A percentile compares a stretch with the other conserved stretches of the same genome.
Evolutionary conservation across 2,329 filamentous ascomycete genomes (phyloP).

Genomic region (Aspergillus carbonarius): DNA sequence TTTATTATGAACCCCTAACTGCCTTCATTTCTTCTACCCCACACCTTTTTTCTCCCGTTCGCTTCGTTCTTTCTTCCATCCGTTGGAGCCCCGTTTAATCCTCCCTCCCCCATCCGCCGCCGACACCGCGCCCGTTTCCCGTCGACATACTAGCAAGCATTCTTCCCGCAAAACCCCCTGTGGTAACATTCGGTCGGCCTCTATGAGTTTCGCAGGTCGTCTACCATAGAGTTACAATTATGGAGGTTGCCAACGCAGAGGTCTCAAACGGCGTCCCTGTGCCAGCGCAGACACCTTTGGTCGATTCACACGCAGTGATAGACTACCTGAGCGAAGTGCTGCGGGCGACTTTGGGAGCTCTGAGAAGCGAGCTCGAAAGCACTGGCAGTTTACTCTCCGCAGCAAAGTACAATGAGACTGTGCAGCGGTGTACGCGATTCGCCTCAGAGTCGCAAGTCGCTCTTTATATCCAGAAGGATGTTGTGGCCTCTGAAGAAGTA

Average conservation of each 20-base stretch:
- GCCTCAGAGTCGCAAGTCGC: slow-evolving; percentile 83
- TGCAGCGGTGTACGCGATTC: slow-evolving; percentile 85
- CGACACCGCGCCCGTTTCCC: slow-evolving; percentile 15
- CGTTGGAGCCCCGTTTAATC: slow-evolving; percentile 1
- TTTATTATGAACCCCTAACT: background rate
- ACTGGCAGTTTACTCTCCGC: slow-evolving; percentile 80
- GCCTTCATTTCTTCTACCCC: background rate
- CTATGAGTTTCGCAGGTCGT: slow-evolving; percentile 32
- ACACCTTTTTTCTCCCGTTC: background rate
- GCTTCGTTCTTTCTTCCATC: background rate
- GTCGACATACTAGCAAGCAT: slow-evolving; percentile 9
- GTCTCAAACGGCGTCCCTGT: slow-evolving; percentile 37
- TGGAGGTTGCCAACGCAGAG: slow-evolving; percentile 41
- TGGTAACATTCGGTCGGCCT: slow-evolving; percentile 2
- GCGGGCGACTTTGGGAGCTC: slow-evolving; percentile 71
- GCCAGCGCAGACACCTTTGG: slow-evolving; percentile 31
- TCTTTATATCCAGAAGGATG: slow-evolving; percentile 83
- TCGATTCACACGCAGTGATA: slow-evolving; percentile 69
- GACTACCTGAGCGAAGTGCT: slow-evolving; percentile 71
- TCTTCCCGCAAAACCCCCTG: background rate
- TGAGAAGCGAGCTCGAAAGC: slow-evolving; percentile 73
- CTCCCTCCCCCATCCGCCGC: slow-evolving; percentile 2
- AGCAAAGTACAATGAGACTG: slow-evolving; percentile 70
- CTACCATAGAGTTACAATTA: slow-evolving; percentile 28
- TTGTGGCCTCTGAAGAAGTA: slow-evolving; percentile 55